phyloP scores from a whole-genome alignment of 768 basidiomycete species.

The Suillus occidentalis region DNA sequence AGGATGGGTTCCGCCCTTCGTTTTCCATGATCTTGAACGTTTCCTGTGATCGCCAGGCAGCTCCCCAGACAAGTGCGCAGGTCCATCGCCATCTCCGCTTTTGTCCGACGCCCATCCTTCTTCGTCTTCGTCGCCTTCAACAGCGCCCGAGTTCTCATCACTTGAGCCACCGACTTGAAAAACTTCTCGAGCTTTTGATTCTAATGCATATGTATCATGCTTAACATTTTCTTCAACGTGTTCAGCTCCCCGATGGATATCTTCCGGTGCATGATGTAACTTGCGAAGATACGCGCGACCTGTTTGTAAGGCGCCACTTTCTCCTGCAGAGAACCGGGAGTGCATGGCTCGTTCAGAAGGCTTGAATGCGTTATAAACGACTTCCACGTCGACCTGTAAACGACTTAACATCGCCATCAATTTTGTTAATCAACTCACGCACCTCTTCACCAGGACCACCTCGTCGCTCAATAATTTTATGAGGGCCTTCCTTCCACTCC shows the following conservation, averaged over 20 bases:
- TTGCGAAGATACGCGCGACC: conserved; percentile 15
- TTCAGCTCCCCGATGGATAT: conserved; percentile 26
- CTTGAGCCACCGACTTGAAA: conserved; percentile 2
- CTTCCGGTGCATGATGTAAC: conserved; percentile 16
- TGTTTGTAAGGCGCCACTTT: conserved; percentile 3
- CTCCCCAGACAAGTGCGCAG: conserved; percentile 11
- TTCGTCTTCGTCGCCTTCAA: conserved; percentile 42
- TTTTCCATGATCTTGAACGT: conserved; percentile 27
- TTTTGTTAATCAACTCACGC: conserved; percentile 17
- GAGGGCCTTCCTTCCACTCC: conserved; percentile 75
- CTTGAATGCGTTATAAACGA: conserved; percentile 46
- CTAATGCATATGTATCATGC: conserved; percentile 17
- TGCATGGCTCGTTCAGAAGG: conserved; percentile 11
- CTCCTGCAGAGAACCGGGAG: conserved; percentile 4
- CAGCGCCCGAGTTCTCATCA: conserved; percentile 11
- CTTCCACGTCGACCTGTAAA: conserved; percentile 61
- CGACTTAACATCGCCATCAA: conserved; percentile 13
- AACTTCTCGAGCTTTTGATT: conserved; percentile 16
- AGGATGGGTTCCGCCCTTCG: conserved; percentile 13
- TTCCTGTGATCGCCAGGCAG: conserved; percentile 19
- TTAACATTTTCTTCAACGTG: conserved; percentile 20
- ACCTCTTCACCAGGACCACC: conserved; percentile 67
- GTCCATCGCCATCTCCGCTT: conserved; percentile 30
- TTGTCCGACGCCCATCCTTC: conserved; percentile 68
- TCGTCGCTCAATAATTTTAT: conserved; percentile 63